These are phyloP conservation scores for Tricholoma flavovirens DNA, from an alignment of 768 basidiomycete genomes.

Conservation along the genomic window DNA sequence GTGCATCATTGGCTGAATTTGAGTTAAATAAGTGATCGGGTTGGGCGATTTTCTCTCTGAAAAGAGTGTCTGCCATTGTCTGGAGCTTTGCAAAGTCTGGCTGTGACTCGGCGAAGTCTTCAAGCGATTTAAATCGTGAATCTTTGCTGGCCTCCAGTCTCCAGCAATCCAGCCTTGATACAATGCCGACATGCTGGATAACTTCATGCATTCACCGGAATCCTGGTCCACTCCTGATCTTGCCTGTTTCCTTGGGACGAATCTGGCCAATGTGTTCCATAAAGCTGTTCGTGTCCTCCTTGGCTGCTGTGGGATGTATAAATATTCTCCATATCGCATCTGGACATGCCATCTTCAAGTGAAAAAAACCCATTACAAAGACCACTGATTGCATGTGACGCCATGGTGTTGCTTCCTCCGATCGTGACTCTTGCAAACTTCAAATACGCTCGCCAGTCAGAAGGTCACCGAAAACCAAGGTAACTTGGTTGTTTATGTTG, in stretches of 20 bases:
- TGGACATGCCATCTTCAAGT: constrained; percentile 23
- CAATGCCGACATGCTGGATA: constrained; percentile 24
- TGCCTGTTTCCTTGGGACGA: constrained; percentile 27
- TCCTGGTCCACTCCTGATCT: constrained; percentile 25
- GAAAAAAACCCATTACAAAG: constrained; percentile 21
- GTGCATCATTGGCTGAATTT: constrained; percentile 19
- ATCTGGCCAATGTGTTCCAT: constrained; percentile 16
- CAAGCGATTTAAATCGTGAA: constrained; percentile 10
- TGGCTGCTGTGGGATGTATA: constrained; percentile 11
- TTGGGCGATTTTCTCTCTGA: constrained; percentile 13
- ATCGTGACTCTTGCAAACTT: constrained; percentile 2
- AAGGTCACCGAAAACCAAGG: constrained; percentile 11
- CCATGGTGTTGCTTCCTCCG: constrained; percentile 15
- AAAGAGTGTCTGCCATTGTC: constrained; percentile 19
- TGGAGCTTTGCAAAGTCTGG: constrained; percentile 23
- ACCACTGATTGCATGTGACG: constrained; percentile 15
- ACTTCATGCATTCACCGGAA: constrained; percentile 33
- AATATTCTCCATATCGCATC: constrained; percentile 20
- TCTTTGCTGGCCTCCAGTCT: constrained; percentile 10
- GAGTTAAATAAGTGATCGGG: constrained; percentile 1
- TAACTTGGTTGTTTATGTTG: neutral
- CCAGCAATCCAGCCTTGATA: constrained; percentile 26
- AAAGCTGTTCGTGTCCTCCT: constrained; percentile 13
- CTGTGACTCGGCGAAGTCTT: constrained; percentile 23
- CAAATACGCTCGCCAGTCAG: constrained; percentile 13